A percentile compares a stretch with the other conserved stretches of the same genome.
phyloP scores from a whole-genome alignment of 148 eudicot species.

The Fallopia convolvulus region DNA sequence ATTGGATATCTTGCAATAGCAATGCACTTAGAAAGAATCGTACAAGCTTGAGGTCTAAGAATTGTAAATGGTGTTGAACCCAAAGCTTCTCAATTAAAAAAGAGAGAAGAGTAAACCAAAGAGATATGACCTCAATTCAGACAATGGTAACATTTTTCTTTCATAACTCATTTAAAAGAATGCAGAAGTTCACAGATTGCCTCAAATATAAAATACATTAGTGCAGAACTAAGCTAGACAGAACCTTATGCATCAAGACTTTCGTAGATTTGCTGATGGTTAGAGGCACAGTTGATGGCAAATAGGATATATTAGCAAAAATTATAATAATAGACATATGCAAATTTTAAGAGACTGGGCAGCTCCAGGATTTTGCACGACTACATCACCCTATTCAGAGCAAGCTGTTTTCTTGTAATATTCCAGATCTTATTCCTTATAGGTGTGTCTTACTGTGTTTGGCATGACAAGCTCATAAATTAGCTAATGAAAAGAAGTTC shows the following conservation, averaged over 20 bases:
- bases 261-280: neutral
- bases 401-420: neutral
- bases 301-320: neutral
- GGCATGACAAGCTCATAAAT: neutral
- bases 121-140: neutral
- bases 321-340: neutral
- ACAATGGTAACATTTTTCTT: neutral
- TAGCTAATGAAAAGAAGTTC: neutral
- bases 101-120: neutral
- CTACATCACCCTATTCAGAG: neutral
- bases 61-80: neutral
- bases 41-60: neutral
- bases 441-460: neutral
- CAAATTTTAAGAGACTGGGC: neutral
- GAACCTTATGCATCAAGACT: neutral
- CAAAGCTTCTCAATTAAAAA: neutral
- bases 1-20: neutral
- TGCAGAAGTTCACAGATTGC: neutral
- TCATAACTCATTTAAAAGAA: neutral
- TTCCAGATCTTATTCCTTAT: neutral
- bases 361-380: neutral
- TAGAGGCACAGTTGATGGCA: neutral
- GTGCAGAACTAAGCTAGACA: neutral
- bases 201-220: neutral
- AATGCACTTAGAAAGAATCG: neutral